Evolutionary conservation across 768 basidiomycete species (phyloP).

Genomic region (Serpula lacrymans): DNA sequence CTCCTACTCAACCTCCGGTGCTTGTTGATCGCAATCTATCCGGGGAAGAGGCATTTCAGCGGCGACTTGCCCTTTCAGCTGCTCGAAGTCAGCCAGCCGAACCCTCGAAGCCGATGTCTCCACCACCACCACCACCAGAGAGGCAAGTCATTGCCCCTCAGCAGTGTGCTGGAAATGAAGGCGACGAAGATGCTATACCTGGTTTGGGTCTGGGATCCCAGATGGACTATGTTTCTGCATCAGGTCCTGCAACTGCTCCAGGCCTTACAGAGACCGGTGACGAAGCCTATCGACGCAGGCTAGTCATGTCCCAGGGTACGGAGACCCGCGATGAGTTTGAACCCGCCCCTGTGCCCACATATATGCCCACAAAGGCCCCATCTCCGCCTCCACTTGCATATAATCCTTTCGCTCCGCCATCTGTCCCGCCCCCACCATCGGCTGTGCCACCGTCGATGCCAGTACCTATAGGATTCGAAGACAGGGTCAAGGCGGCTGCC

Average conservation of each 20-base stretch:
- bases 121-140: slow-evolving; percentile 18
- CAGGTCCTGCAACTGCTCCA: slow-evolving; percentile 4
- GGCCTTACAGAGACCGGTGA: slow-evolving; percentile 50
- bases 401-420: slow-evolving; percentile 66
- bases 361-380: slow-evolving; percentile 27
- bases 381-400: slow-evolving; percentile 59
- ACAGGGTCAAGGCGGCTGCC: slow-evolving; percentile 71
- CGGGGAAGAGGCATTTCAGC: slow-evolving; percentile 80
- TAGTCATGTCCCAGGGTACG: slow-evolving; percentile 51
- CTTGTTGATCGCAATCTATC: slow-evolving; percentile 48
- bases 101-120: slow-evolving; percentile 15
- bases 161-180: slow-evolving; percentile 2
- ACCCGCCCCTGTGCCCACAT: slow-evolving; percentile 18
- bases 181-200: slow-evolving; percentile 23
- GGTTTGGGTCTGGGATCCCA: slow-evolving; percentile 9
- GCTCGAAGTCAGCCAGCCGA: slow-evolving; percentile 59
- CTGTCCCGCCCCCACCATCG: slow-evolving; percentile 59
- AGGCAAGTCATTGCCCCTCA: not conserved
- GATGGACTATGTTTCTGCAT: slow-evolving; percentile 1
- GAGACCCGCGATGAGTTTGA: slow-evolving; percentile 25
- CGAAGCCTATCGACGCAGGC: slow-evolving; percentile 62
- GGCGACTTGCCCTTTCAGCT: slow-evolving; percentile 68
- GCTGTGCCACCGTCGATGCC: slow-evolving; percentile 37
- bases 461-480: slow-evolving; percentile 48
- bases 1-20: slow-evolving; percentile 25